Evolutionary conservation across 2,329 filamentous ascomycete species (phyloP).

Genomic region (Onygenales sp.): DNA sequence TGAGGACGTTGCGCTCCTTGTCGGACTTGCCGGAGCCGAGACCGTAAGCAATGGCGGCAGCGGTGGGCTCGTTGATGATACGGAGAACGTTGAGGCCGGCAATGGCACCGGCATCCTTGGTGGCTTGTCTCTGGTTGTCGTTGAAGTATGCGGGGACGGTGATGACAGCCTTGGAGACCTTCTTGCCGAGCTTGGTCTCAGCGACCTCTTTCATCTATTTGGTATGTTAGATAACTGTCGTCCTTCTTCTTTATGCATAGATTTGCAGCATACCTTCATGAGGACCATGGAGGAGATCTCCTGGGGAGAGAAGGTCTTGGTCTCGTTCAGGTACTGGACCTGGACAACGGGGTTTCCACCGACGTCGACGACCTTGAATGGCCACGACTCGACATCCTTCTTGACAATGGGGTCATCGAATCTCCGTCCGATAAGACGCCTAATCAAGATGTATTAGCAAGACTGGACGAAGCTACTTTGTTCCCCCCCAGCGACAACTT

Average conservation of each 20-base stretch:
- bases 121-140: constrained; percentile 99
- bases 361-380: constrained; percentile 94
- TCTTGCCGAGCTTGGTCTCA: constrained; percentile 96
- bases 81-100: constrained; percentile 95
- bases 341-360: constrained; percentile 82
- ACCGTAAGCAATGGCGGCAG: constrained; percentile 96
- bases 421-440: constrained; percentile 93
- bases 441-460: constrained; percentile 25
- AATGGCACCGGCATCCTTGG: constrained; percentile 98
- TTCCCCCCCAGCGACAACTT: constrained; percentile 31
- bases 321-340: constrained; percentile 92
- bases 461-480: background rate
- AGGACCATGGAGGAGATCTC: constrained; percentile 99
- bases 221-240: constrained; percentile 8
- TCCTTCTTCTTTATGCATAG: background rate
- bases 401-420: constrained; percentile 94
- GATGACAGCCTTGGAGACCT: constrained; percentile 97
- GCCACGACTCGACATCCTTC: constrained; percentile 98
- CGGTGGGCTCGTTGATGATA: constrained; percentile 99
- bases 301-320: constrained; percentile 93
- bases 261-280: constrained; percentile 61
- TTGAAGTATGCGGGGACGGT: constrained; percentile 99
- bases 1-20: constrained; percentile 97
- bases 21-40: constrained; percentile 88
- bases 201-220: constrained; percentile 96